A percentile compares a stretch with the other conserved stretches of the same genome.
These are phyloP conservation scores for Hypomyces rosellus DNA, from an alignment of 2,329 filamentous ascomycete genomes.

Conservation along the genomic window DNA sequence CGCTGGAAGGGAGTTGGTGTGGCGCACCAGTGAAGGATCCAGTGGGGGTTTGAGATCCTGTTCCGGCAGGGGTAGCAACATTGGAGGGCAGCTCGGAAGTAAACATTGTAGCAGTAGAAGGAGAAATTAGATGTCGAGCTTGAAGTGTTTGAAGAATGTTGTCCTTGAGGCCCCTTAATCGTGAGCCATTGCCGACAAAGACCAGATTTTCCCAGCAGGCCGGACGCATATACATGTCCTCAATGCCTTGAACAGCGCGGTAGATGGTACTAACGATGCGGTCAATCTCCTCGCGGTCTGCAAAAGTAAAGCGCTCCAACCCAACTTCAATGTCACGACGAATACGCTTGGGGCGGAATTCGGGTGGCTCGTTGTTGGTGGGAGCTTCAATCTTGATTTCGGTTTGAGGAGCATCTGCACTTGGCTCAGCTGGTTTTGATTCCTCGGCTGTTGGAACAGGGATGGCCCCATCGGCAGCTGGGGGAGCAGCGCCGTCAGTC, in stretches of 20 bases:
- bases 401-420: conserved; percentile 1
- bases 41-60: conserved; percentile 85
- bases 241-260: conserved; percentile 72
- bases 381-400: conserved; percentile 18
- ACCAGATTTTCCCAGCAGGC: conserved; percentile 89
- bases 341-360: conserved; percentile 48
- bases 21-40: conserved; percentile 49
- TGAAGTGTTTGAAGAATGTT: conserved; percentile 75
- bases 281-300: conserved; percentile 67
- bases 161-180: conserved; percentile 74
- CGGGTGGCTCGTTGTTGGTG: conserved; percentile 24
- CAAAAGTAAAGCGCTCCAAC: conserved; percentile 65
- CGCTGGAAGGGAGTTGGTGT: conserved; percentile 49
- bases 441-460: conserved; percentile 17
- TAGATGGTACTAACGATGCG: conserved; percentile 80
- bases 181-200: conserved; percentile 81
- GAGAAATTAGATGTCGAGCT: conserved; percentile 82
- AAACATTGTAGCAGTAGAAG: conserved; percentile 91
- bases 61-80: conserved; percentile 83
- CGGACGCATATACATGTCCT: conserved; percentile 77
- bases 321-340: conserved; percentile 70
- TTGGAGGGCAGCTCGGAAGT: conserved; percentile 94
- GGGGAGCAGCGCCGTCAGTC: conserved; percentile 7
- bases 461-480: conserved; percentile 7
- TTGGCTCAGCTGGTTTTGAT: conserved; percentile 19